A percentile compares a stretch with the other conserved stretches of the same genome.
phyloP scores from a whole-genome alignment of 495 filamentous ascomycete genomes.

The Penicillium riverlandense region DNA sequence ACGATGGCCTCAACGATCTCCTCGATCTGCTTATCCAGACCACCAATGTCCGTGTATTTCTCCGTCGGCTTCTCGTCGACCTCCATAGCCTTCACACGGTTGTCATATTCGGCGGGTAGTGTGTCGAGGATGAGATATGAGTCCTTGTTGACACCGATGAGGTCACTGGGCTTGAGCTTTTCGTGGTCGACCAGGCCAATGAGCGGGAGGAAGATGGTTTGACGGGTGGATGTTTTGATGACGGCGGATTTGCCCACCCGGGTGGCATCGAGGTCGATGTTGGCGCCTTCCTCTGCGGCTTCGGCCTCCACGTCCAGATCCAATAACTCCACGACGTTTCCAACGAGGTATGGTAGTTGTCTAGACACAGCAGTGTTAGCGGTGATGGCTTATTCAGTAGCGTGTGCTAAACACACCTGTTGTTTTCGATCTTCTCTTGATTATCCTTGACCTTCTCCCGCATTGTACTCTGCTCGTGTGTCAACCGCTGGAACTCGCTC shows the following conservation, averaged over 20 bases:
- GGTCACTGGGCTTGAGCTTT: constrained; percentile 84
- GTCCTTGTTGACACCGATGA: constrained; percentile 99
- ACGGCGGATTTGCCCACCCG: constrained; percentile 96
- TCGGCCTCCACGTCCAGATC: constrained; percentile 96
- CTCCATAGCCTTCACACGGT: constrained; percentile 99
- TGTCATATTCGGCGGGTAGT: constrained; percentile 98
- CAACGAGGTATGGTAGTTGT: constrained; percentile 96
- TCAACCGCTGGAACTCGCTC: constrained; percentile 90
- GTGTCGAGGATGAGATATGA: constrained; percentile 99
- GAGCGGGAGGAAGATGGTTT: constrained; percentile 97
- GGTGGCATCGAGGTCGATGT: constrained; percentile 96
- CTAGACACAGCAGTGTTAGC: constrained; percentile 31
- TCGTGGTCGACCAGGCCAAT: constrained; percentile 96
- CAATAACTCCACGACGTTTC: constrained; percentile 93
- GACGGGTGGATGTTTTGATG: constrained; percentile 98
- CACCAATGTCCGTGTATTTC: constrained; percentile 97
- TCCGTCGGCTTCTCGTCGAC: constrained; percentile 99
- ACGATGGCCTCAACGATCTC: constrained; percentile 99
- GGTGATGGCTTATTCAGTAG: too few species aligned
- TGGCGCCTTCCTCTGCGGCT: constrained; percentile 93
- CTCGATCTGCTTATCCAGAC: constrained; percentile 97
- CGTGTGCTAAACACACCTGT: constrained; percentile 53
- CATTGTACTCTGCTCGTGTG: constrained; percentile 92
- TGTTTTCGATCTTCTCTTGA: constrained; percentile 97
- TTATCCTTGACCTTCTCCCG: constrained; percentile 99